A percentile compares a stretch with the other conserved stretches of the same genome.
These are phyloP conservation scores for Lactarius sanguifluus DNA, from an alignment of 768 basidiomycete genomes.

Conservation along the genomic window DNA sequence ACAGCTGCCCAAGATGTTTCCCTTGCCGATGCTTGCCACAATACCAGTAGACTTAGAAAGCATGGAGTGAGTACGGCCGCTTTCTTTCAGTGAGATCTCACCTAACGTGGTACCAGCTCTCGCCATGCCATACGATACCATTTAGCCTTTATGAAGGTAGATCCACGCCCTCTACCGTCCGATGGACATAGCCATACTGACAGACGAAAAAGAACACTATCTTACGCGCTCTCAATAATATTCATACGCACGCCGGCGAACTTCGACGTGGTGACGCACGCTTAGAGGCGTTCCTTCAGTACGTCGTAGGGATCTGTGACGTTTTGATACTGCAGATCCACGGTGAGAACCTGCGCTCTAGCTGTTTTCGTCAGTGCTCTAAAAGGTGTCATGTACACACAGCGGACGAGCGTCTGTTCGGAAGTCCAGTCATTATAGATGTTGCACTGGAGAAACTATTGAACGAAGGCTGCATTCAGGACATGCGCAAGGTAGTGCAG, in stretches of 20 bases:
- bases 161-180: background rate
- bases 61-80: conserved; percentile 15
- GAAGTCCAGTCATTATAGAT: background rate
- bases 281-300: conserved; percentile 18
- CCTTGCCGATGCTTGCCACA: conserved; percentile 19
- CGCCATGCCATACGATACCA: conserved; percentile 23
- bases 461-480: conserved; percentile 13
- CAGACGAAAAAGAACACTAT: conserved; percentile 21
- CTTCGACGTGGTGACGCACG: conserved; percentile 13
- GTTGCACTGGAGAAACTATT: conserved; percentile 8
- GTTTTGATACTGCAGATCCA: conserved; percentile 12
- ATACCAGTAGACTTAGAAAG: conserved; percentile 12
- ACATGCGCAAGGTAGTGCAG: conserved; percentile 18
- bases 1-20: conserved; percentile 18
- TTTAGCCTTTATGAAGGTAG: conserved; percentile 26
- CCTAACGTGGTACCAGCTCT: conserved; percentile 13
- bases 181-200: conserved; percentile 1
- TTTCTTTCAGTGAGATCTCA: background rate
- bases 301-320: conserved; percentile 22
- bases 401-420: conserved; percentile 21
- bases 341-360: conserved; percentile 8
- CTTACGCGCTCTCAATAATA: conserved; percentile 26
- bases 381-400: background rate
- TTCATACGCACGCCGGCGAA: conserved; percentile 12
- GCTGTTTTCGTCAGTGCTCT: background rate